Conservation (phyloP, 1,284 basidiomycete genomes). For the Cryptococcus maquisensis region DNA sequence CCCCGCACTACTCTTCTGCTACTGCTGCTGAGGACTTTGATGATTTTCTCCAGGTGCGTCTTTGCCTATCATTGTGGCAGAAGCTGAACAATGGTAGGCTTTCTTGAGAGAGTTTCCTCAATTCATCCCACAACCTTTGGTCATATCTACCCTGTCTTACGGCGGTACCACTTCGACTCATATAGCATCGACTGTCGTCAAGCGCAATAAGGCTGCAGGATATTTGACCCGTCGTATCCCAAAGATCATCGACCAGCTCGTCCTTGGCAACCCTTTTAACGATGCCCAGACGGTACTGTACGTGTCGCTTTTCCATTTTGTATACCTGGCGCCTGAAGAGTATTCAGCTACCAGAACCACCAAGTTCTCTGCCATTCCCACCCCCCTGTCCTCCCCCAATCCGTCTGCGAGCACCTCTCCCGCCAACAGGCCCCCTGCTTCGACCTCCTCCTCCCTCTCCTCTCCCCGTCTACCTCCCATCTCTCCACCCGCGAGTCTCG, state of each 20-base stretch:
- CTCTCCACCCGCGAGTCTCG: slow-evolving; percentile 2
- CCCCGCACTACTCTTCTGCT: slow-evolving; percentile 5
- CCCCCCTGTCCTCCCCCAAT: slow-evolving; percentile 1
- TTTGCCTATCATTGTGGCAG: too few species aligned
- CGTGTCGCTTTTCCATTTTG: neutral
- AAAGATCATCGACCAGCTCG: slow-evolving; percentile 15
- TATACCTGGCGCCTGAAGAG: neutral
- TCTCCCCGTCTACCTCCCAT: neutral
- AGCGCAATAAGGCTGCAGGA: slow-evolving; percentile 3
- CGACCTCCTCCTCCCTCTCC: slow-evolving; percentile 3
- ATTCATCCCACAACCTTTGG: slow-evolving; percentile 10
- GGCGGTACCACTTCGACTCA: slow-evolving; percentile 11
- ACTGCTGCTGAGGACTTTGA: slow-evolving; percentile 14
- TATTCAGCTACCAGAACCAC: slow-evolving; percentile 6
- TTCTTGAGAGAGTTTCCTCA: slow-evolving; percentile 1
- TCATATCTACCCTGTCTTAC: slow-evolving; percentile 11
- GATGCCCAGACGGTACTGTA: slow-evolving; percentile 10
- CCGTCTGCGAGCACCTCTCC: neutral
- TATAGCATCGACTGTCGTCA: slow-evolving; percentile 5
- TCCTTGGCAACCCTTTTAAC: slow-evolving; percentile 14
- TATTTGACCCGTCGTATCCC: neutral
- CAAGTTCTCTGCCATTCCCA: slow-evolving; percentile 4
- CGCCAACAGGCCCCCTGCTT: slow-evolving; percentile 2
- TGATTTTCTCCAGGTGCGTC: slow-evolving; percentile 8
- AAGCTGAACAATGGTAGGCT: neutral